Evolutionary conservation across 176 grass and related monocot species (phyloP).

Genomic region (Ensete glaucum): DNA sequence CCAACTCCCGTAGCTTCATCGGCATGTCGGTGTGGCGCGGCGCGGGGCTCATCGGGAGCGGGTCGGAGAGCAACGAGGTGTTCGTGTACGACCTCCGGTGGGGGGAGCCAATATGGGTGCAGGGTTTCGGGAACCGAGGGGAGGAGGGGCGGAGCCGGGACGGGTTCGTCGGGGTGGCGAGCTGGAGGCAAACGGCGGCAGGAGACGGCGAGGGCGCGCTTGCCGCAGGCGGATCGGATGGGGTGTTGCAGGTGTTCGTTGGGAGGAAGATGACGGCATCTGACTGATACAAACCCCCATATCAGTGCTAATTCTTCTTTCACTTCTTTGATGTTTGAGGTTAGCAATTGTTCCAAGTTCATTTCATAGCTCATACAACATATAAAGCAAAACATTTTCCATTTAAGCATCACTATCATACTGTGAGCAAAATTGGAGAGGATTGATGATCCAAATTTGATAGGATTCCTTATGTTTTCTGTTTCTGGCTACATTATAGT

Average conservation of each 20-base stretch:
- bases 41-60: constrained; percentile 52
- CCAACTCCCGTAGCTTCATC: constrained; percentile 65
- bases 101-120: constrained; percentile 69
- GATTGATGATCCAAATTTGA: too few species aligned
- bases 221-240: constrained; percentile 7
- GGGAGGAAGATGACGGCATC: not conserved
- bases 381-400: too few species aligned
- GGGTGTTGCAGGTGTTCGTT: not conserved
- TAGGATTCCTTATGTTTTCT: too few species aligned
- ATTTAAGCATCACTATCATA: too few species aligned
- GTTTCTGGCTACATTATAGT: too few species aligned
- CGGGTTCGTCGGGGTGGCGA: constrained; percentile 27
- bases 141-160: not conserved
- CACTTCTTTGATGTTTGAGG: not conserved
- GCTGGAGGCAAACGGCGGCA: constrained; percentile 10
- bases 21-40: constrained; percentile 79
- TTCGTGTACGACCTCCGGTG: constrained; percentile 92
- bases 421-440: too few species aligned
- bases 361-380: too few species aligned
- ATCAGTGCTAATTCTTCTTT: not conserved
- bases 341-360: too few species aligned
- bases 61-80: constrained; percentile 78
- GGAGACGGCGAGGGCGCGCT: not conserved
- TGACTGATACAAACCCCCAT: not conserved
- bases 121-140: constrained; percentile 21